Base-by-base conservation (phyloP, 176 grass and related monocot genomes). In the Cymbopogon citratus region DNA sequence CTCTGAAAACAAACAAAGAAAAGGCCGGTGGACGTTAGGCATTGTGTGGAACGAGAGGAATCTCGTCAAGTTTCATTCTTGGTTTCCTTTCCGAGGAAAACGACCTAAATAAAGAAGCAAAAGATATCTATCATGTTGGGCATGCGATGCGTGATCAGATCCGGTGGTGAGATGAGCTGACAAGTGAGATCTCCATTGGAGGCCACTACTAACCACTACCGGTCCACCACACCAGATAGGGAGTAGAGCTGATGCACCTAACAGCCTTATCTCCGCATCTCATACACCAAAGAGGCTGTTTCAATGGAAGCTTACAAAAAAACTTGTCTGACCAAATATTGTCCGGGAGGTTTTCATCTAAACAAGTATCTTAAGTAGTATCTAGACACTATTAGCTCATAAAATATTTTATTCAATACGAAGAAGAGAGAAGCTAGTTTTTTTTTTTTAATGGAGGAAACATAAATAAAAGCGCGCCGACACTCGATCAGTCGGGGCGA, bases 41-140 rank as follows among this genome's bases (percentile, higher is more conserved):
- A 6, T n/a, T 5, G 18, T 6, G 34, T 33, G 13, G 6, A 18
- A 12, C 71, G 31, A n/a, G n/a, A 64, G 38, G 35, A 60, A 76
- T 75, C 65, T 64, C 16, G 18, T 59, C 16, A 63, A 13, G 12
- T 71, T 77, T 62, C 64, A 52, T 77, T 24, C 16, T 5, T 2
- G 3, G 18, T 64, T 29, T 13, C 52, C 65, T 87, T 87, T 71
- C 2, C 7, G 18, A 82, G 12, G 76, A 86, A 74, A 86, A 86
- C 61, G 44, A 52, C 25, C 2, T 9, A 34, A 48, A 44, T 3
- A 26, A 5, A 44, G 9, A 11, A 21, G 48, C 46, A 52, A 52
- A 29, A n/a, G 44, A 40, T n/a, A 1, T 5, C 14, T 39, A 48
- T 48, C 13, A 1, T 15, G 69, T 21, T 52, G 18, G 49, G 28